A percentile compares a stretch with the other conserved stretches of the same genome.
Evolutionary conservation across 257 asterid species (phyloP).

Genomic region (Nicotiana benthamiana): DNA sequence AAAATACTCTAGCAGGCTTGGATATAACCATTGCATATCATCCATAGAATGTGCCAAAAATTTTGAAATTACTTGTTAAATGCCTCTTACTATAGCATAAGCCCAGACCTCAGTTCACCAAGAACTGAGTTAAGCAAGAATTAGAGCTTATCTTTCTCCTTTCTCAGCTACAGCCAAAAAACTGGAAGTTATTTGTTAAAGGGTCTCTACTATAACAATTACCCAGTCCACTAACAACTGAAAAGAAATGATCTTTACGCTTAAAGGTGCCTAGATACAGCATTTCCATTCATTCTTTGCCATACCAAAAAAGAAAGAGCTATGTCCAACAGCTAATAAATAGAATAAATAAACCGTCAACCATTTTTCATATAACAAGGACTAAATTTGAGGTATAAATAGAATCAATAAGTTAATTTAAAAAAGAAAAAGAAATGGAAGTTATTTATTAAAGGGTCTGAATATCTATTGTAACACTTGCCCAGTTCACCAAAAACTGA

Average conservation of each 20-base stretch:
- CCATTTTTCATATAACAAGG: neutral
- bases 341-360: neutral
- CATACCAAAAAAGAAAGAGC: neutral
- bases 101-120: neutral
- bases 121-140: neutral
- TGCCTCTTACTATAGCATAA: neutral
- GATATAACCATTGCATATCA: neutral
- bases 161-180: neutral
- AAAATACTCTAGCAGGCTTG: neutral
- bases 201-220: neutral
- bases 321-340: neutral
- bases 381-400: neutral
- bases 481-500: too few species aligned
- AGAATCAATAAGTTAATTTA: neutral
- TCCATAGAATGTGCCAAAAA: neutral
- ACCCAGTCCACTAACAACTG: neutral
- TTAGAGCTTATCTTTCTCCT: neutral
- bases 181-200: neutral
- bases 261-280: neutral
- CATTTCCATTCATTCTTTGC: neutral
- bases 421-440: neutral
- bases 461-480: too few species aligned
- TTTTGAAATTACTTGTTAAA: neutral
- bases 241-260: neutral
- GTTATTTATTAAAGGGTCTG: too few species aligned